Conservation (phyloP, 305 asterid species). For the Stenogyne calaminthoides region DNA sequence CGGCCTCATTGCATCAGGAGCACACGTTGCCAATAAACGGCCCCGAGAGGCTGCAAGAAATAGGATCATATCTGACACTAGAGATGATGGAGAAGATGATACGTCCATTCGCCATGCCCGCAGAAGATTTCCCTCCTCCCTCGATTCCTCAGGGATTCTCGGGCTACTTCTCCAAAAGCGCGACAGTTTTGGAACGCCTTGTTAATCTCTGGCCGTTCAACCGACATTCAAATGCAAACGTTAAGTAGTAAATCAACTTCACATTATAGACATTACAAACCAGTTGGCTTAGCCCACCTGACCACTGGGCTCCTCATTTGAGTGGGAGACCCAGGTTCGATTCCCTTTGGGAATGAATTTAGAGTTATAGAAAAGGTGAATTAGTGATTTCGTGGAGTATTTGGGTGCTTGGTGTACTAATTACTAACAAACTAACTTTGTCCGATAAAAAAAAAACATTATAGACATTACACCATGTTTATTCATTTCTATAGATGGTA, state of each 20-base stretch:
- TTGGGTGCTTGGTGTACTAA: too few relatives aligned
- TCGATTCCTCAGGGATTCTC: conserved; percentile 82
- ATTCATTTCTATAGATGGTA: background rate
- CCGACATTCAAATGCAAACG: conserved; percentile 56
- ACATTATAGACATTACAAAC: background rate
- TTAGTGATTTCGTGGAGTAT: too few relatives aligned
- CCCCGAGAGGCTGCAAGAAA: conserved; percentile 95
- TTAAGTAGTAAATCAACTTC: conserved; percentile 35
- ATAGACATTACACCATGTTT: background rate
- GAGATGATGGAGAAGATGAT: conserved; percentile 91
- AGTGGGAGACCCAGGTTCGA: too few relatives aligned
- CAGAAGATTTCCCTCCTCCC: conserved; percentile 94
- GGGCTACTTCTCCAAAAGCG: conserved; percentile 93
- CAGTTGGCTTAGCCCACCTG: too few relatives aligned
- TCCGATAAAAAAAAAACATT: too few relatives aligned
- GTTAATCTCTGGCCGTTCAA: conserved; percentile 94
- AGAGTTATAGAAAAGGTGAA: too few relatives aligned
- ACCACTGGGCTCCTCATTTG: too few relatives aligned
- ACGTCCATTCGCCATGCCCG: conserved; percentile 91
- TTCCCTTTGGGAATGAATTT: too few relatives aligned
- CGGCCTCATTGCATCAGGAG: conserved; percentile 80
- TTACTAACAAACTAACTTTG: too few relatives aligned
- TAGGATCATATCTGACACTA: conserved; percentile 72
- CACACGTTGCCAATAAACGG: conserved; percentile 97
- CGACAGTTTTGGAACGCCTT: conserved; percentile 86